phyloP scores from a whole-genome alignment of 441 rosid species.

The Macaranga tanarius region DNA sequence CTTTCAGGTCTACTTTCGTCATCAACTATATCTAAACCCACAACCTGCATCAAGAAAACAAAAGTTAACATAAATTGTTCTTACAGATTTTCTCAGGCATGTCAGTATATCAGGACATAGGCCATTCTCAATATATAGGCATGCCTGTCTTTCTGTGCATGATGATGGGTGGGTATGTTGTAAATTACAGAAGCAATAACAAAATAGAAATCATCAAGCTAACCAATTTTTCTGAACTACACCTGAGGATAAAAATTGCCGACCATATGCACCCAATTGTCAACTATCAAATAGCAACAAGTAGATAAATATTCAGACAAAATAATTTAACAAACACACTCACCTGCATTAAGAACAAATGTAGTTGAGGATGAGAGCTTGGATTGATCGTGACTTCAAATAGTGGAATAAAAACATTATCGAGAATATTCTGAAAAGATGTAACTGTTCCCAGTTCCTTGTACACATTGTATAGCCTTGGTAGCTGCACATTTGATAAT shows the following conservation, averaged over 20 bases:
- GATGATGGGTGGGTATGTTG: not conserved
- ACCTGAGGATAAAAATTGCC: not conserved
- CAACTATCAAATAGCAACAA: not conserved
- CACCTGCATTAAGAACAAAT: constrained; percentile 59
- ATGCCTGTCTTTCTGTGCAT: not conserved
- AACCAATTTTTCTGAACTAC: not conserved
- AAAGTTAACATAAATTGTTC: constrained; percentile 13
- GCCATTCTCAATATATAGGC: not conserved
- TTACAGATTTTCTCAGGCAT: not conserved
- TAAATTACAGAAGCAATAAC: not conserved
- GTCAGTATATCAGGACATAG: not conserved
- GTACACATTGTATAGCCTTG: constrained; percentile 67
- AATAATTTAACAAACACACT: not conserved
- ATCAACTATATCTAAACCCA: constrained; percentile 76
- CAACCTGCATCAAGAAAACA: constrained; percentile 49
- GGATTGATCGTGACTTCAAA: constrained; percentile 75
- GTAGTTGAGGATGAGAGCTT: constrained; percentile 72
- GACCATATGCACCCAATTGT: not conserved
- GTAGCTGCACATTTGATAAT: constrained; percentile 49
- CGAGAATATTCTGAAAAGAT: constrained; percentile 73
- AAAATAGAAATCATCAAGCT: not conserved
- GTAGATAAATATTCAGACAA: not conserved
- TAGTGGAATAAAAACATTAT: constrained; percentile 72
- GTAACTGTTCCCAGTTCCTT: constrained; percentile 73
- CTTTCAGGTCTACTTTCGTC: constrained; percentile 87